These are phyloP conservation scores for Talaromyces sp. DNA, from an alignment of 2,329 filamentous ascomycete species.

Conservation along the genomic window DNA sequence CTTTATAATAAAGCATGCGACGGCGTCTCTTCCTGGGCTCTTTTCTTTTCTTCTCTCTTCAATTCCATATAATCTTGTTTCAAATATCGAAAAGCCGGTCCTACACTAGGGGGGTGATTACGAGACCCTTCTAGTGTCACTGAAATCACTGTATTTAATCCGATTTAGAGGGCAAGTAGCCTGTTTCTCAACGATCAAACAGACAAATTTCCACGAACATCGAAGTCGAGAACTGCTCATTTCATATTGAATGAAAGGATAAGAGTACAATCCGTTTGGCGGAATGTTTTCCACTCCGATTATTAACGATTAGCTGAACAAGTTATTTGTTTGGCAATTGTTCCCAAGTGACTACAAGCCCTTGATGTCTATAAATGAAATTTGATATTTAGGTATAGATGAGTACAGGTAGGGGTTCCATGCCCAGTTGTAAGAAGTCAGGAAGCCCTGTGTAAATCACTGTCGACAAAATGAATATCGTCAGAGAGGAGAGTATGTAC, in stretches of 20 bases:
- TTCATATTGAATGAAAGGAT: not conserved
- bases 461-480: not conserved
- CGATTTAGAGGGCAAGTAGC: not conserved
- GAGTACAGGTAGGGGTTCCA: not conserved
- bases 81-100: not conserved
- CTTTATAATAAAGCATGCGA: conserved; percentile 2
- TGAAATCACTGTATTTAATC: not conserved
- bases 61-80: not conserved
- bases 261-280: too few species aligned
- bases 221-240: not conserved
- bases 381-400: not conserved
- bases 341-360: not conserved
- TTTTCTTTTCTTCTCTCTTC: not conserved
- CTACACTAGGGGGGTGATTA: not conserved
- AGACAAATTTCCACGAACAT: not conserved
- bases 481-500: not conserved
- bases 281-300: too few species aligned
- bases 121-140: not conserved
- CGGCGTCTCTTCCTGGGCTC: not conserved
- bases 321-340: too few species aligned
- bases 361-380: not conserved
- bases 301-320: too few species aligned
- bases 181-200: not conserved
- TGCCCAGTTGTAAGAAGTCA: not conserved
- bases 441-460: not conserved